These are phyloP conservation scores for Micromonas commoda DNA, from an alignment of 139 green algal species.

Conservation along the genomic window DNA sequence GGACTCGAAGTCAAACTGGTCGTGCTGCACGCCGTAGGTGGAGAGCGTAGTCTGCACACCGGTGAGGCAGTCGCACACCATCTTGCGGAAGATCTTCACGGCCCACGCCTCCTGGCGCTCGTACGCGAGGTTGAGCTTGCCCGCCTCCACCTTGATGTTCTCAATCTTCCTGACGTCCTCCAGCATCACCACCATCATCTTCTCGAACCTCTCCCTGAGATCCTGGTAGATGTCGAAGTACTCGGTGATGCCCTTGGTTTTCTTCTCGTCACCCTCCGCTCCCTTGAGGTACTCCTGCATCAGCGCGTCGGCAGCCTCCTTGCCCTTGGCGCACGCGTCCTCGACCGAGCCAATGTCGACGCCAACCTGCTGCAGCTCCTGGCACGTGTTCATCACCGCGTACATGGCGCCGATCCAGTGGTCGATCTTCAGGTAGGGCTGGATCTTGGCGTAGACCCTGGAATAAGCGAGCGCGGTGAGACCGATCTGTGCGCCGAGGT, in stretches of 20 bases:
- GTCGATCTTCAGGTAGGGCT: slow-evolving; percentile 40
- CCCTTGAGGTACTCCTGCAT: slow-evolving; percentile 5
- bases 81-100: slow-evolving; percentile 40
- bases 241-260: slow-evolving; percentile 27
- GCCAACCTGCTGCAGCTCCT: slow-evolving; percentile 38
- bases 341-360: slow-evolving; percentile 25
- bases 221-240: slow-evolving; percentile 40
- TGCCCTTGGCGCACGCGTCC: slow-evolving; percentile 15
- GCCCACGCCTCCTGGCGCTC: slow-evolving; percentile 32
- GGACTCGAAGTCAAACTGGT: slow-evolving; percentile 39
- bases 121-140: slow-evolving; percentile 37
- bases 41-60: slow-evolving; percentile 30
- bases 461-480: slow-evolving; percentile 35
- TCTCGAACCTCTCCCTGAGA: slow-evolving; percentile 25
- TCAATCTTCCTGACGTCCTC: slow-evolving; percentile 17
- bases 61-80: slow-evolving; percentile 36
- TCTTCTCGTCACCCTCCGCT: slow-evolving; percentile 14
- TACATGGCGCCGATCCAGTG: slow-evolving; percentile 41
- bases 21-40: slow-evolving; percentile 35
- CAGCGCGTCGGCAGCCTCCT: slow-evolving; percentile 18
- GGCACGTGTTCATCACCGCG: slow-evolving; percentile 40
- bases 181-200: slow-evolving; percentile 29
- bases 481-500: slow-evolving; percentile 39
- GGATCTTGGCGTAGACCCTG: slow-evolving; percentile 28
- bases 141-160: slow-evolving; percentile 32